Evolutionary conservation across 1,139 yeast species (phyloP).

Genomic region (Zygoascus sp.): DNA sequence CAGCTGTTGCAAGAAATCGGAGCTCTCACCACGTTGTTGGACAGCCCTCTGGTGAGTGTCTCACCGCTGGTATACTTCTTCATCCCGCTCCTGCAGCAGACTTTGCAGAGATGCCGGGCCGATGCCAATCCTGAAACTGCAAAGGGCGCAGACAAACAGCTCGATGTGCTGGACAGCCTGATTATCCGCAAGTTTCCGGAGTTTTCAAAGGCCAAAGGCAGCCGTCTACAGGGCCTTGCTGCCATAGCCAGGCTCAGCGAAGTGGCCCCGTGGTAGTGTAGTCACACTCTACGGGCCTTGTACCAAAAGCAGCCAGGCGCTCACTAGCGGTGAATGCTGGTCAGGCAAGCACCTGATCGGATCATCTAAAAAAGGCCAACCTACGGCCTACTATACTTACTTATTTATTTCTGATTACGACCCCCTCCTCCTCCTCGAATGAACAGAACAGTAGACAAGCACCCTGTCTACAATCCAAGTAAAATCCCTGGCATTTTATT

Average conservation of each 20-base stretch:
- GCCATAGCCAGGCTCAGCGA: conserved; percentile 21
- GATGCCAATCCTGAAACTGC: conserved; percentile 2
- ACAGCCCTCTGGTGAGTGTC: conserved; percentile 28
- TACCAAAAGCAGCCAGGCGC: too few relatives aligned
- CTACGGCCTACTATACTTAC: too few relatives aligned
- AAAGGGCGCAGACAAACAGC: conserved; percentile 9
- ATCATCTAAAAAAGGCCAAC: too few relatives aligned
- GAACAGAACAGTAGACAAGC: too few relatives aligned
- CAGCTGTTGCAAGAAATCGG: conserved; percentile 2
- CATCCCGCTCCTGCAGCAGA: conserved; percentile 22
- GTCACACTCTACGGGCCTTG: background rate
- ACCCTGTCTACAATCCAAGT: too few relatives aligned
- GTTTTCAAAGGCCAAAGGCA: conserved; percentile 14
- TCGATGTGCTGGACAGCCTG: conserved; percentile 21
- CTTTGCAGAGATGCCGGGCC: conserved; percentile 13
- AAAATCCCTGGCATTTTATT: too few relatives aligned
- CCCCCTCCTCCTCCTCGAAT: too few relatives aligned
- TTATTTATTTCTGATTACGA: background rate
- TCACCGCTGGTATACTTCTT: conserved; percentile 29
- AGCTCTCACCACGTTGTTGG: conserved; percentile 23
- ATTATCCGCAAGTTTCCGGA: conserved; percentile 23
- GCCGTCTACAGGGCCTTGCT: conserved; percentile 26
- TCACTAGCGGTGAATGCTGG: too few relatives aligned
- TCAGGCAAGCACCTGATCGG: too few relatives aligned
- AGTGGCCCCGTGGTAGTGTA: background rate